Evolutionary conservation across 2,329 filamentous ascomycete genomes (phyloP).

Genomic region (Pezicula carpinea): DNA sequence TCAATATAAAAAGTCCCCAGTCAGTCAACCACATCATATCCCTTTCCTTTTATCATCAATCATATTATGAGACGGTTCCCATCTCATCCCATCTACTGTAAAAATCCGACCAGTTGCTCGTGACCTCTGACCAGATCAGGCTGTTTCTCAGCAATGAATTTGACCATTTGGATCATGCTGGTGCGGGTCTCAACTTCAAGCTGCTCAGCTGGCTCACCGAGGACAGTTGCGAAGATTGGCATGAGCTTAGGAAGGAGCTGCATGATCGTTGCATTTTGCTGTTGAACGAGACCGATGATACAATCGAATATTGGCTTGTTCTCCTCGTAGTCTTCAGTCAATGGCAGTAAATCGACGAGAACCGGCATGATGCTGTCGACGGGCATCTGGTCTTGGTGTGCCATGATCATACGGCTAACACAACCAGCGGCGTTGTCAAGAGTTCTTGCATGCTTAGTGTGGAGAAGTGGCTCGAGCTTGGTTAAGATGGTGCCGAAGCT

Average conservation of each 20-base stretch:
- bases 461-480: conserved; percentile 82
- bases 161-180: conserved; percentile 60
- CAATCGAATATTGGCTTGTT: conserved; percentile 91
- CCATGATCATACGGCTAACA: conserved; percentile 85
- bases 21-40: neutral
- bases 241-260: conserved; percentile 66
- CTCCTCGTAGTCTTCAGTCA: conserved; percentile 94
- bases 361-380: conserved; percentile 77
- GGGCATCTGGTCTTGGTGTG: conserved; percentile 78
- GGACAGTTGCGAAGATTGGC: conserved; percentile 67
- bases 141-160: conserved; percentile 27
- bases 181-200: conserved; percentile 66
- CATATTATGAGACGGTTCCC: neutral
- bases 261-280: conserved; percentile 64
- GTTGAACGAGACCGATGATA: conserved; percentile 70
- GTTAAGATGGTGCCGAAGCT: conserved; percentile 72
- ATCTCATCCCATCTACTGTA: neutral
- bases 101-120: conserved; percentile 13
- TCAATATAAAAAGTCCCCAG: neutral
- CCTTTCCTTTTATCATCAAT: neutral
- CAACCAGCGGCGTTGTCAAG: conserved; percentile 93
- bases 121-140: conserved; percentile 23
- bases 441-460: conserved; percentile 72
- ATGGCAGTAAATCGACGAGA: conserved; percentile 72
- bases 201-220: conserved; percentile 69